These are phyloP conservation scores for Wickerhamomyces chaumierensis DNA, from an alignment of 805 yeast genomes.

Conservation along the genomic window DNA sequence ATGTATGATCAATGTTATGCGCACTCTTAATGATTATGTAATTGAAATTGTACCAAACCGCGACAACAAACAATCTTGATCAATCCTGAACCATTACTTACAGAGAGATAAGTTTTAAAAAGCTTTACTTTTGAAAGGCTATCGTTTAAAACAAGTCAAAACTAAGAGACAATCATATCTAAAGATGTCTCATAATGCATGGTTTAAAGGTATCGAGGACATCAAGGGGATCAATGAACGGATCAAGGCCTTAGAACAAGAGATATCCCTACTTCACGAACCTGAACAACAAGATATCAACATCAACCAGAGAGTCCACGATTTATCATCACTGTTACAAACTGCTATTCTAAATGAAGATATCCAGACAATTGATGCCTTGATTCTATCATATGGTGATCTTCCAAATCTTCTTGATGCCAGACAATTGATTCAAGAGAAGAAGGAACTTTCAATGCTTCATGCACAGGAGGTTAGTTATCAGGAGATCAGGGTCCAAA, in stretches of 20 bases:
- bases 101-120: too few relatives aligned
- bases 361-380: conserved; percentile 13
- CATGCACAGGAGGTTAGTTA: too few relatives aligned
- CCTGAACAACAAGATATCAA: conserved; percentile 5
- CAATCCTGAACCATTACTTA: too few relatives aligned
- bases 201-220: conserved; percentile 3
- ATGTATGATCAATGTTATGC: too few relatives aligned
- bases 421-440: conserved; percentile 6
- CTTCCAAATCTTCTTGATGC: conserved; percentile 10
- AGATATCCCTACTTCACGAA: conserved; percentile 9
- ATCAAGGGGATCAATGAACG: conserved; percentile 17
- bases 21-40: too few relatives aligned
- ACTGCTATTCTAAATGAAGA: conserved; percentile 9
- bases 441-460: conserved; percentile 1
- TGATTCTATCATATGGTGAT: conserved; percentile 12
- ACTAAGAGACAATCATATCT: conserved; percentile 1
- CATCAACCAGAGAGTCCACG: conserved; percentile 8
- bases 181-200: not conserved
- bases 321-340: conserved; percentile 7
- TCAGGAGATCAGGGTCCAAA: too few relatives aligned
- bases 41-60: too few relatives aligned
- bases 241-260: conserved; percentile 16
- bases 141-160: too few relatives aligned
- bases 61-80: too few relatives aligned
- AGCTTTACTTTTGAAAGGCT: too few relatives aligned